Base-by-base conservation (phyloP, 2,329 filamentous ascomycete species). In the Trichoderma asperellum region DNA sequence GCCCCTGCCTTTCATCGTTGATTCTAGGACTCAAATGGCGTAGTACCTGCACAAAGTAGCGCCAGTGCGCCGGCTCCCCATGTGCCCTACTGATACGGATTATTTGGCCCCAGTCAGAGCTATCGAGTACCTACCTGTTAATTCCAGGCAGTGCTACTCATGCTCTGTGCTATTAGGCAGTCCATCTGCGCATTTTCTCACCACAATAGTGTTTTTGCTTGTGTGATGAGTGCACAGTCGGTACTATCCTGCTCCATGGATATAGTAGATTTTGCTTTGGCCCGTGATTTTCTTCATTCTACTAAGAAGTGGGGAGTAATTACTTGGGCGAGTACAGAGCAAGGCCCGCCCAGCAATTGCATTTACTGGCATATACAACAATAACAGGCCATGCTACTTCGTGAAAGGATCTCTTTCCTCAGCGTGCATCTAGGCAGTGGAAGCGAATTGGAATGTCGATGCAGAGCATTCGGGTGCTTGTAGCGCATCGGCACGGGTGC, bases 381-480 rank as follows among this genome's bases (percentile, higher is more conserved):
- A 49, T 52, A 64, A 49, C 61, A 56, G 35, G 35, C 49, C 49
- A 37, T 27, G 34, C 57, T 60, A 27, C 37, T 43, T 29, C 27
- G 40, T 27, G 37, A 14, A 60, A 47, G 40, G n/a, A 49, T 49
- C 47, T 49, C n/a, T 21, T 24, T 56, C 29, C n/a, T 24, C 53
- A n/a, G 53, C 53, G 16, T 34, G 53, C 53, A 64, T 32, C 12
- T 18, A 32, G 61, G 40, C 61, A 37, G n/a, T n/a, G n/a, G n/a
- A n/a, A 52, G 49, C 61, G 60, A 27, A 32, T 63, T 21, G n/a
- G 5, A 53, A 37, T 63, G n/a, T 63, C 43, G 60, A 63, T 63
- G 60, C 43, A 34, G 35, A 60, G 57, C 57, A 18, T 60, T 24
- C n/a, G 52, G 32, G n/a, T 24, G n/a, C 47, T 35, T 21, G 52